phyloP scores from a whole-genome alignment of 2,329 filamentous ascomycete species.

The Xylariales sp. region DNA sequence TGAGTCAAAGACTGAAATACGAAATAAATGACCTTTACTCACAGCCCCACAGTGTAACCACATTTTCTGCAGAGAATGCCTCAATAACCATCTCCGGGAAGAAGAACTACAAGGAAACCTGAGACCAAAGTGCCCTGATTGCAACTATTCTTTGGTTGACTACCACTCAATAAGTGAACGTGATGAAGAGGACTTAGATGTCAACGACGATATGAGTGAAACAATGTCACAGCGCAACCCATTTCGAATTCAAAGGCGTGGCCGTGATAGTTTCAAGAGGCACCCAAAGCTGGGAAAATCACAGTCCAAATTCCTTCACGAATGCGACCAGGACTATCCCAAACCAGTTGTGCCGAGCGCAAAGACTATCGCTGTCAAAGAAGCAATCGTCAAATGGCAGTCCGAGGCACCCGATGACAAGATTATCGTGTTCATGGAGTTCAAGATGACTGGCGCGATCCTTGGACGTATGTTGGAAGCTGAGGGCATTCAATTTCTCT shows the following conservation, averaged over 20 bases:
- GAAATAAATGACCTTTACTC: neutral
- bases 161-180: neutral
- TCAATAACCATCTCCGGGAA: neutral
- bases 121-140: constrained; percentile 25
- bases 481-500: constrained; percentile 52
- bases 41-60: constrained; percentile 27
- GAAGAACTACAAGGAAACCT: constrained; percentile 11
- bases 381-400: constrained; percentile 28
- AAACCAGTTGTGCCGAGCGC: constrained; percentile 26
- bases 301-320: constrained; percentile 21
- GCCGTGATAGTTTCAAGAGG: constrained; percentile 12
- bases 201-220: neutral
- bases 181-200: constrained; percentile 2
- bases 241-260: neutral
- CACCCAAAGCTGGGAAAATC: constrained; percentile 19
- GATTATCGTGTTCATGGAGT: constrained; percentile 34
- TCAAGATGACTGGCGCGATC: constrained; percentile 48
- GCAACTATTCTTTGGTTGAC: constrained; percentile 4
- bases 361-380: constrained; percentile 34
- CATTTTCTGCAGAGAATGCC: constrained; percentile 26
- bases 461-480: constrained; percentile 53
- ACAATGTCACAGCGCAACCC: neutral
- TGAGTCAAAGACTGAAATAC: neutral
- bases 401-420: constrained; percentile 35
- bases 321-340: constrained; percentile 17